These are phyloP conservation scores for Suillus sp. DNA, from an alignment of 768 basidiomycete species.

Conservation along the genomic window DNA sequence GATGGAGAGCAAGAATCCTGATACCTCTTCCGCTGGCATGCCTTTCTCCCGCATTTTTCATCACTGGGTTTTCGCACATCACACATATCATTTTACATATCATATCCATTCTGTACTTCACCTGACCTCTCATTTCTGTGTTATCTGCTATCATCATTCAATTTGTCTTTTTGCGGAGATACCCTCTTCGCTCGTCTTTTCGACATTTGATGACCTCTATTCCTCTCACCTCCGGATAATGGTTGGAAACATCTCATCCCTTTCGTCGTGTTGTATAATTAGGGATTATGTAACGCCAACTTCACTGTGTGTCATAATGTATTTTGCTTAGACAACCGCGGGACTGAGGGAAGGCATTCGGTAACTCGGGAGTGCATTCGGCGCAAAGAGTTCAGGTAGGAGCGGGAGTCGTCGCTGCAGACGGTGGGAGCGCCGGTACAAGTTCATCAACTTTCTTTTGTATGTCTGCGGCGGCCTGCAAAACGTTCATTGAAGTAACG, in stretches of 20 bases:
- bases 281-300: conserved; percentile 26
- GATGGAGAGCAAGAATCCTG: conserved; percentile 47
- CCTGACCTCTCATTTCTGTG: conserved; percentile 14
- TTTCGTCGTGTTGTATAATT: conserved; percentile 33
- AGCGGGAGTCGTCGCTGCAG: conserved; percentile 30
- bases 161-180: conserved; percentile 25
- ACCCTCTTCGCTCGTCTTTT: conserved; percentile 24
- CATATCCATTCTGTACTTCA: conserved; percentile 15
- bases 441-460: conserved; percentile 78
- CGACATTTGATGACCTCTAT: conserved; percentile 5
- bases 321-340: conserved; percentile 17
- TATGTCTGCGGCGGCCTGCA: conserved; percentile 66
- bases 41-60: conserved; percentile 9
- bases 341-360: conserved; percentile 4
- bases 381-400: conserved; percentile 20
- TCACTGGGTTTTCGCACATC: neutral
- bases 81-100: conserved; percentile 14
- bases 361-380: conserved; percentile 12
- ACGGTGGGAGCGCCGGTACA: conserved; percentile 46
- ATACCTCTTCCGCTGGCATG: conserved; percentile 17
- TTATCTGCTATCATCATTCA: conserved; percentile 22
- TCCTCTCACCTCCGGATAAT: conserved; percentile 20
- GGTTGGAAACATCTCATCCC: conserved; percentile 25
- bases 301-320: conserved; percentile 15
- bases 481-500: conserved; percentile 15